phyloP scores from a whole-genome alignment of 169 alveolate genomes.

The Plasmodium fragile region DNA sequence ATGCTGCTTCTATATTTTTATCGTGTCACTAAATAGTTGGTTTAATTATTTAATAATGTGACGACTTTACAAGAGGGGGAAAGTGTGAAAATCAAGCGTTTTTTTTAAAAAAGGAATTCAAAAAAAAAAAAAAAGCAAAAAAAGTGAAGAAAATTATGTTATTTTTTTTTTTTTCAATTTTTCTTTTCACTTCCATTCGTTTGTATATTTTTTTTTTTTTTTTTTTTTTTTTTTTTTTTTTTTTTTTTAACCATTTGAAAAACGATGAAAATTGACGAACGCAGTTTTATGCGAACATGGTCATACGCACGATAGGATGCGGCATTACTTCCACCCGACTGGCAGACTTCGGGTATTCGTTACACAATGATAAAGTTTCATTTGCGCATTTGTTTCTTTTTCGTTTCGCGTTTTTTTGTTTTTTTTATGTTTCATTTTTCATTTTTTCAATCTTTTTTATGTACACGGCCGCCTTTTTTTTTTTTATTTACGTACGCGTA shows the following conservation, averaged over 20 bases:
- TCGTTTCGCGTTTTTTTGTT: background rate
- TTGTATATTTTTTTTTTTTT: background rate
- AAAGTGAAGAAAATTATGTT: background rate
- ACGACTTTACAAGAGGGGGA: background rate
- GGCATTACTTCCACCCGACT: background rate
- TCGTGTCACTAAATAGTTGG: conserved; percentile 1
- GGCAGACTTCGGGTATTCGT: background rate
- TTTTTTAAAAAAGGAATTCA: background rate
- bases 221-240: too few relatives aligned
- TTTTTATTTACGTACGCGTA: background rate
- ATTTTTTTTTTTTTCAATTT: too few relatives aligned
- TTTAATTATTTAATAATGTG: conserved; percentile 12
- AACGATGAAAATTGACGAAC: background rate
- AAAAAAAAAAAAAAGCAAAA: background rate
- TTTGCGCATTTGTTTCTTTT: background rate
- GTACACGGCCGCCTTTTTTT: background rate
- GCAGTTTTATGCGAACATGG: background rate
- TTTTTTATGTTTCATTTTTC: background rate
- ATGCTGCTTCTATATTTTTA: conserved; percentile 48
- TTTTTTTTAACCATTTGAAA: background rate
- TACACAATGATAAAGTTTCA: background rate
- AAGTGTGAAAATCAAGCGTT: background rate
- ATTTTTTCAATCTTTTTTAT: background rate
- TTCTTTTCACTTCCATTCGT: background rate
- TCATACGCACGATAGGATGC: background rate